These are phyloP conservation scores for Aspergillus carlsbadensis DNA, from an alignment of 495 filamentous ascomycete species.

Conservation along the genomic window DNA sequence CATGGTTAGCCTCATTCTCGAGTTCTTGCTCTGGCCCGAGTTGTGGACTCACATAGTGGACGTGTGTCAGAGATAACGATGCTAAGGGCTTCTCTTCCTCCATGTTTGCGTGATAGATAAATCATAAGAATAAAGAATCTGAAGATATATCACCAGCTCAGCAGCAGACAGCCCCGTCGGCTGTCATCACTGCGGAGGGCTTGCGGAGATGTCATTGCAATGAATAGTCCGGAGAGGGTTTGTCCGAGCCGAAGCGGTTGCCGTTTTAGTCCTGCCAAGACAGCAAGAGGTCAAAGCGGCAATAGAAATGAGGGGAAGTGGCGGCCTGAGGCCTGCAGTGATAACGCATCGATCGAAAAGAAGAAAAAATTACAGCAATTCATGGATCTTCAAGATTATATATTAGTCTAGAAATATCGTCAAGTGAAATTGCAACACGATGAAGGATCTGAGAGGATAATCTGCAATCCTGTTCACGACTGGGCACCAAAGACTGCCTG, in stretches of 20 bases:
- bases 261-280: conserved; percentile 18
- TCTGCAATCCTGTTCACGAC: neutral
- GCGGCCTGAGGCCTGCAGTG: conserved; percentile 9
- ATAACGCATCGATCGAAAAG: conserved; percentile 5
- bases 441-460: conserved; percentile 4
- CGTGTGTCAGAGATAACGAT: conserved; percentile 90
- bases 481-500: conserved; percentile 13
- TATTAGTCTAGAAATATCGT: neutral
- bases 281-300: conserved; percentile 13
- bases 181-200: neutral
- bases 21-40: neutral
- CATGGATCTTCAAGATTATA: neutral
- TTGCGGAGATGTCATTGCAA: neutral
- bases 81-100: conserved; percentile 72
- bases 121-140: neutral
- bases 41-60: conserved; percentile 76
- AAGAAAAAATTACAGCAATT: conserved; percentile 2
- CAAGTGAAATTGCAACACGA: conserved; percentile 5
- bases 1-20: conserved; percentile 17
- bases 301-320: conserved; percentile 17
- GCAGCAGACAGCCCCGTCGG: neutral
- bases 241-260: conserved; percentile 7
- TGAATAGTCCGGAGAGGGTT: neutral
- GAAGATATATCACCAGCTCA: neutral
- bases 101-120: conserved; percentile 39